Evolutionary conservation across 192 early-diverging fungal species (phyloP).

Genomic region (Globomyces pollinis-pini): DNA sequence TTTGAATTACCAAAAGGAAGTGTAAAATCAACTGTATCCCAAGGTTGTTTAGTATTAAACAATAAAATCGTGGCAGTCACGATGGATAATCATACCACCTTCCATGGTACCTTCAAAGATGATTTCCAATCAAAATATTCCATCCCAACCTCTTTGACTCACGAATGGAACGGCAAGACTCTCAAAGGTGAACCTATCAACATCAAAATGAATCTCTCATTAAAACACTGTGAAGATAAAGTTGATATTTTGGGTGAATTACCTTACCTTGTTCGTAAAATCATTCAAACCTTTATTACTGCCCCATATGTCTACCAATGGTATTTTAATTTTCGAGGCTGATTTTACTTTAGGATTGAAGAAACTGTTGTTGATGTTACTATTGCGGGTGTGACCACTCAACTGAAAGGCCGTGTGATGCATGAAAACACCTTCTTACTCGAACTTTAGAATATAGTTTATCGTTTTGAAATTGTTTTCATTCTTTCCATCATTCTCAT

Average conservation of each 20-base stretch:
- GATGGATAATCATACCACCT: conserved; percentile 62
- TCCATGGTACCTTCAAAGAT: conserved; percentile 57
- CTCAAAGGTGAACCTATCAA: conserved; percentile 56
- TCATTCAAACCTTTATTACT: conserved; percentile 88
- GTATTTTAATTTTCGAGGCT: too few relatives aligned
- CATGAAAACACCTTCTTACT: conserved; percentile 80
- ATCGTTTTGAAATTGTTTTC: too few relatives aligned
- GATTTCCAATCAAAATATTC: conserved; percentile 80
- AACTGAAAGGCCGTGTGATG: conserved; percentile 62
- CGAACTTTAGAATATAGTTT: too few relatives aligned
- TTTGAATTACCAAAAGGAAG: conserved; percentile 65
- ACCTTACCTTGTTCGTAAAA: conserved; percentile 80
- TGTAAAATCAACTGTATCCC: conserved; percentile 27
- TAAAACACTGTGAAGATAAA: conserved; percentile 62
- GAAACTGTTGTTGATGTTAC: conserved; percentile 61
- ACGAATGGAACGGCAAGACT: conserved; percentile 75
- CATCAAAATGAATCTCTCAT: conserved; percentile 56
- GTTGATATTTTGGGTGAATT: conserved; percentile 88
- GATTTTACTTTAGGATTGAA: conserved; percentile 30
- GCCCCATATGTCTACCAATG: conserved; percentile 93
- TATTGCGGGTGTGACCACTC: conserved; percentile 62
- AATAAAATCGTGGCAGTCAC: conserved; percentile 65
- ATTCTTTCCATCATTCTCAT: too few relatives aligned
- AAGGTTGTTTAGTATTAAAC: conserved; percentile 63
- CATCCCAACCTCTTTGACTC: conserved; percentile 62